These are phyloP conservation scores for Scytalidium lignicola DNA, from an alignment of 2,329 filamentous ascomycete species.

Conservation along the genomic window DNA sequence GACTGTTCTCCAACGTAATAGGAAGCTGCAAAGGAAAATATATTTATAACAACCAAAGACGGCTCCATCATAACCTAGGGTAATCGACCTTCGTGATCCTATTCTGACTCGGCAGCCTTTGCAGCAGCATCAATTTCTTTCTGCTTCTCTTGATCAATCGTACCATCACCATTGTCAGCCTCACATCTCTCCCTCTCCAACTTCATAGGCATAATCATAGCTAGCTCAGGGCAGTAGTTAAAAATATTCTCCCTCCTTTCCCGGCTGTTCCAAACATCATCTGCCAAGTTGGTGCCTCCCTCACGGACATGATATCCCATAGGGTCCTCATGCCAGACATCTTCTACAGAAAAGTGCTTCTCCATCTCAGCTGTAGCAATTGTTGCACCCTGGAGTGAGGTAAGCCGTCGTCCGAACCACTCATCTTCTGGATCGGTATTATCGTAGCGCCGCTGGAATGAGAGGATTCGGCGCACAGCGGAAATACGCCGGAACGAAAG, in stretches of 20 bases:
- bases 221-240: conserved; percentile 52
- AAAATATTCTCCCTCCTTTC: conserved; percentile 42
- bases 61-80: no score
- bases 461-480: conserved; percentile 42
- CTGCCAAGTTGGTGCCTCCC: conserved; percentile 35
- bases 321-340: conserved; percentile 42
- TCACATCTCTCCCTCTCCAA: conserved; percentile 42
- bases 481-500: conserved; percentile 49
- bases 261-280: conserved; percentile 42
- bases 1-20: no score
- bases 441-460: conserved; percentile 45
- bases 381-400: conserved; percentile 41
- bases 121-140: not conserved
- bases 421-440: conserved; percentile 48
- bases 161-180: conserved; percentile 16
- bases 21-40: no score
- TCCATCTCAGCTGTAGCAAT: conserved; percentile 36
- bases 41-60: no score
- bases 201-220: conserved; percentile 53
- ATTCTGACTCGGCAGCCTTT: not conserved
- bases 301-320: conserved; percentile 51
- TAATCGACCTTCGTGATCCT: not conserved
- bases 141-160: not conserved
- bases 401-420: conserved; percentile 48
- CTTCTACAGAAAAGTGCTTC: conserved; percentile 44